Evolutionary conservation across 225 moss, liverwort and hornwort genomes (phyloP), one percentile per base, ranked within the genome.

Genomic region (Pseudoscleropodium purum): DNA sequence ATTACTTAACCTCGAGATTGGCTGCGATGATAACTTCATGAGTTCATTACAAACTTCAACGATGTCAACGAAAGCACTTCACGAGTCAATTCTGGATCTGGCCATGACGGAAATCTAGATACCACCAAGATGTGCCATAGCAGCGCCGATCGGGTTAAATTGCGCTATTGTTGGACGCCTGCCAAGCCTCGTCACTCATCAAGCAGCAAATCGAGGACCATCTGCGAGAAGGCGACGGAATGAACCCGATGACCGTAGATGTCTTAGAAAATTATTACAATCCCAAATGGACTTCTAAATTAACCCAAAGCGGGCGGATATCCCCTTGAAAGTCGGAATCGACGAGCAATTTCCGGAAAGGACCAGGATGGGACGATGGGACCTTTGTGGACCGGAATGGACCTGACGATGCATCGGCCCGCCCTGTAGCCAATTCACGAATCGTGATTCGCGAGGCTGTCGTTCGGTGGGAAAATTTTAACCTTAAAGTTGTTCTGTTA

Each of bases 291-390:
- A 91, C 94, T 41, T 92, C 88, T 15, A 92, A 91, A 59, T 94
- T 89, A 26, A 93, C 92, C 45, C 91, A 57, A 86, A 93, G 95
- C 34, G 73, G 92, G 92, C 86, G 90, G 62, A 29, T 62, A 47
- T 65, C 13, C 41, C 56, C 87, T 41, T 33, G 9, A 87, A 54
- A 56, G 33, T 67, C 79, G 66, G 87, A 56, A 31, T 78, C 17
- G 24, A 25, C 56, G 66, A 87, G 79, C 34, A 18, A 87, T 66
- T 65, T 79, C 41, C 17, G 79, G 85, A 49, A 87, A 62, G 78
- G 36, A 43, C 54, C 23, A 5, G 23, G 9, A 60, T 30, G 61
- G 81, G 43, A 61, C 61, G 57, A 41, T 31, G 57, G 36, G 49
- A 45, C 65, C 65, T 56, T 15, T 29, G 72, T 30, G 33, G 74